These are phyloP conservation scores for Colletotrichum brevisporum DNA, from an alignment of 2,329 filamentous ascomycete species.

Conservation along the genomic window DNA sequence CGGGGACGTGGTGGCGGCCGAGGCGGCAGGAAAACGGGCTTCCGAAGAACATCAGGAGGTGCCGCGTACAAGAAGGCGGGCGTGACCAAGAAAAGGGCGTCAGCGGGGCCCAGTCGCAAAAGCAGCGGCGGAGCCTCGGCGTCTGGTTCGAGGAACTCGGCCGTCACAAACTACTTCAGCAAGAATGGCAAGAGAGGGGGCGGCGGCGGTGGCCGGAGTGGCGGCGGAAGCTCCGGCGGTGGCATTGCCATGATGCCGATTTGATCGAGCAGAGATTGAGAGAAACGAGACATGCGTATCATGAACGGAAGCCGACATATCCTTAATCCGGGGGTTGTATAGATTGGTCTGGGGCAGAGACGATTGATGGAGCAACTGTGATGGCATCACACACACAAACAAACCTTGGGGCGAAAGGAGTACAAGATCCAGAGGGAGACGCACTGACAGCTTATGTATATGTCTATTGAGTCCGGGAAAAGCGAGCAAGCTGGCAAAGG, in stretches of 20 bases:
- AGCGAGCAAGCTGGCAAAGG: neutral
- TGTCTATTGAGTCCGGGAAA: no score
- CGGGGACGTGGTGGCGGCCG: conserved; percentile 43
- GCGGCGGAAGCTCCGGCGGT: conserved; percentile 26
- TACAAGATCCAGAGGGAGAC: no score
- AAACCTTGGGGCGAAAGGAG: no score
- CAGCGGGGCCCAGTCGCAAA: conserved; percentile 32
- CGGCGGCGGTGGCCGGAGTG: conserved; percentile 30
- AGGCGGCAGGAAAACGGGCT: conserved; percentile 44
- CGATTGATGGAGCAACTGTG: no score
- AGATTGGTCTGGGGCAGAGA: neutral
- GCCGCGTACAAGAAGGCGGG: conserved; percentile 31
- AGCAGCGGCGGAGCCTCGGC: conserved; percentile 30
- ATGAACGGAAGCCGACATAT: neutral
- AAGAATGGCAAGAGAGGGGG: conserved; percentile 47
- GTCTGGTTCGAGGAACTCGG: conserved; percentile 28
- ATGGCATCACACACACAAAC: no score
- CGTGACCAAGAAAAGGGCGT: conserved; percentile 41
- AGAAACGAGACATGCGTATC: conserved; percentile 1
- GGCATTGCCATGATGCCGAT: conserved; percentile 57
- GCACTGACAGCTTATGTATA: no score
- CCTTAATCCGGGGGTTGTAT: no score
- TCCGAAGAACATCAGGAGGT: conserved; percentile 32
- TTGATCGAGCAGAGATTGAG: conserved; percentile 42
- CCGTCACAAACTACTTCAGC: conserved; percentile 37